These are phyloP conservation scores for Nannizziopsis barbatae DNA, from an alignment of 2,329 filamentous ascomycete species.

Conservation along the genomic window DNA sequence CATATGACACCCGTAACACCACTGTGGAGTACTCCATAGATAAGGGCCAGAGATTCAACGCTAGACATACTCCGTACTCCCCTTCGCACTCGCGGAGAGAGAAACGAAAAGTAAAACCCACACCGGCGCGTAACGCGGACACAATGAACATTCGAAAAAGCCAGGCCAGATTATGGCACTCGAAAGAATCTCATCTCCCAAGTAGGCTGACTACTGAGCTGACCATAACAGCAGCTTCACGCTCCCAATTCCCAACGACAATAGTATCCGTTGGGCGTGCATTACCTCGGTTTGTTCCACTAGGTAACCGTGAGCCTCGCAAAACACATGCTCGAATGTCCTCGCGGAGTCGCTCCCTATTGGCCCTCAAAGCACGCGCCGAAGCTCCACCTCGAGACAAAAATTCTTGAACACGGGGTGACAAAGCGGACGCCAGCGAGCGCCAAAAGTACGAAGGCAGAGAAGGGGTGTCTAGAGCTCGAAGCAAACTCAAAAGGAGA, in stretches of 20 bases:
- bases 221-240: constrained; percentile 91
- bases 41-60: too few species aligned
- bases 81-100: too few species aligned
- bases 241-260: constrained; percentile 57
- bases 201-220: constrained; percentile 61
- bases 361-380: constrained; percentile 66
- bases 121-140: too few species aligned
- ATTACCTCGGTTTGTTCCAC: constrained; percentile 22
- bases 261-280: constrained; percentile 31
- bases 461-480: constrained; percentile 74
- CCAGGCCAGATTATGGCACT: too few species aligned
- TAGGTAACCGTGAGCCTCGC: constrained; percentile 59
- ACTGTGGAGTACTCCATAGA: too few species aligned
- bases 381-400: constrained; percentile 70
- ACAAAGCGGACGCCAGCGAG: constrained; percentile 66
- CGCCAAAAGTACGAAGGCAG: constrained; percentile 91
- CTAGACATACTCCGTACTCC: too few species aligned
- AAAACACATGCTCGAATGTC: constrained; percentile 75
- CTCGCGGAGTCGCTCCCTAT: constrained; percentile 62
- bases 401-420: constrained; percentile 71
- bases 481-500: constrained; percentile 61
- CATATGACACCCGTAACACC: too few species aligned
- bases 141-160: too few species aligned
- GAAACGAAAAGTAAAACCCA: too few species aligned
- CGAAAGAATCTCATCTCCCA: constrained; percentile 20